phyloP scores from a whole-genome alignment of 2,329 filamentous ascomycete species.

The Tolypocladium nubicola region DNA sequence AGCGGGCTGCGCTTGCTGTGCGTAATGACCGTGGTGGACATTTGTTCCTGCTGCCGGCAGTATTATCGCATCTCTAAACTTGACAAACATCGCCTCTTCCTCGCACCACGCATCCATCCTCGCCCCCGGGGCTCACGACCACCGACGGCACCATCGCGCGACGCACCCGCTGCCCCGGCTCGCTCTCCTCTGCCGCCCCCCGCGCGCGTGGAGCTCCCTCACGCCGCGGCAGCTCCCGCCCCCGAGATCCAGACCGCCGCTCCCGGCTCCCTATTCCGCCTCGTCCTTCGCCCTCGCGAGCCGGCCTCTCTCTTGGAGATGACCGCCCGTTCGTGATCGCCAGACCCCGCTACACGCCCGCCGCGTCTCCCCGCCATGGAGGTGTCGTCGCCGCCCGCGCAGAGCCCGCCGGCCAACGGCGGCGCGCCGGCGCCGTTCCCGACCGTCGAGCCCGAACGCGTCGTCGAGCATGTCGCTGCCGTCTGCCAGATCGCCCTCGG shows the following conservation, averaged over 20 bases:
- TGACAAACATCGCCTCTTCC: not conserved
- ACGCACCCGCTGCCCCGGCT: not conserved
- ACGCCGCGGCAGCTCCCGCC: slow-evolving; percentile 1
- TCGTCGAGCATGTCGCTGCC: slow-evolving; percentile 62
- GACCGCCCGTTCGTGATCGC: not conserved
- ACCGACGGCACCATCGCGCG: too few species aligned
- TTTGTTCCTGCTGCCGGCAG: not conserved
- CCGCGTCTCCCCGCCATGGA: slow-evolving; percentile 33
- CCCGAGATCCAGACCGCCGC: slow-evolving; percentile 2
- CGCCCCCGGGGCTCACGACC: not conserved
- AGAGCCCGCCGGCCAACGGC: slow-evolving; percentile 36
- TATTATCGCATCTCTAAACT: not conserved
- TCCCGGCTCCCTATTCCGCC: not conserved
- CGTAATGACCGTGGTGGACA: not conserved
- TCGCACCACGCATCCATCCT: not conserved
- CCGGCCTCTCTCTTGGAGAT: not conserved
- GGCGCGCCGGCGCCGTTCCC: slow-evolving; percentile 34
- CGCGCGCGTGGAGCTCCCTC: not conserved
- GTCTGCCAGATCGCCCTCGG: slow-evolving; percentile 66
- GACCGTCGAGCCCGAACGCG: slow-evolving; percentile 53
- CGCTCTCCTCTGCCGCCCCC: not conserved
- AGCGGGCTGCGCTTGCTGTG: not conserved
- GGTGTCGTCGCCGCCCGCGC: slow-evolving; percentile 34
- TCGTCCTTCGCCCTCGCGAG: not conserved
- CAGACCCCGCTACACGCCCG: not conserved